These are phyloP conservation scores for Apiospora koreana DNA, from an alignment of 2,329 filamentous ascomycete species.

Conservation along the genomic window DNA sequence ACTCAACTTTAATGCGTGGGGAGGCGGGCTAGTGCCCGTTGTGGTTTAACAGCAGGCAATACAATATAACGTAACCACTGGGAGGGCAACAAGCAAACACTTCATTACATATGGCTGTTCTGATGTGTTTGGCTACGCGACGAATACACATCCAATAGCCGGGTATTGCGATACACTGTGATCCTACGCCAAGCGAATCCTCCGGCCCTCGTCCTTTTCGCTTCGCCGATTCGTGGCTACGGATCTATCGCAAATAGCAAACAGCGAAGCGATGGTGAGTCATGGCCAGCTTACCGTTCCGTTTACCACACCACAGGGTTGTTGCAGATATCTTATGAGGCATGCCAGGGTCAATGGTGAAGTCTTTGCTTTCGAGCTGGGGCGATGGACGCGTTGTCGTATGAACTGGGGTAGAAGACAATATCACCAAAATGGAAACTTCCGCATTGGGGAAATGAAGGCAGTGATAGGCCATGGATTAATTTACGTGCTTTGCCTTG, in stretches of 20 bases:
- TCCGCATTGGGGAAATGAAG: neutral
- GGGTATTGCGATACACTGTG: neutral
- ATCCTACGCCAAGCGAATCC: neutral
- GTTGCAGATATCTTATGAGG: too few species aligned
- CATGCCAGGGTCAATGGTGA: too few species aligned
- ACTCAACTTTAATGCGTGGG: neutral
- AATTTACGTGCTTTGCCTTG: neutral
- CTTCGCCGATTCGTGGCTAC: neutral
- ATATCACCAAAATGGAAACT: neutral
- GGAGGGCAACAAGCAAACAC: neutral
- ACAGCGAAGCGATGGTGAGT: neutral
- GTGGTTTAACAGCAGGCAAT: too few species aligned
- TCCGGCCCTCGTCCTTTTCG: neutral
- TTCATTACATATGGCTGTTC: neutral
- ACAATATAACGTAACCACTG: neutral
- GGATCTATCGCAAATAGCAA: neutral
- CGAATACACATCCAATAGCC: neutral
- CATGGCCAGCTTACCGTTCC: too few species aligned
- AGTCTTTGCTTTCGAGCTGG: too few species aligned
- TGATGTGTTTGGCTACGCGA: neutral
- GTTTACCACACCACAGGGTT: too few species aligned
- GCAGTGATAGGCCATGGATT: neutral
- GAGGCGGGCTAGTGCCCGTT: neutral
- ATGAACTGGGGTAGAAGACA: neutral
- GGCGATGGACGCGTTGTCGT: too few species aligned